Conservation (phyloP, 2,329 filamentous ascomycete species). For the Phyllosticta paracitricarpa region DNA sequence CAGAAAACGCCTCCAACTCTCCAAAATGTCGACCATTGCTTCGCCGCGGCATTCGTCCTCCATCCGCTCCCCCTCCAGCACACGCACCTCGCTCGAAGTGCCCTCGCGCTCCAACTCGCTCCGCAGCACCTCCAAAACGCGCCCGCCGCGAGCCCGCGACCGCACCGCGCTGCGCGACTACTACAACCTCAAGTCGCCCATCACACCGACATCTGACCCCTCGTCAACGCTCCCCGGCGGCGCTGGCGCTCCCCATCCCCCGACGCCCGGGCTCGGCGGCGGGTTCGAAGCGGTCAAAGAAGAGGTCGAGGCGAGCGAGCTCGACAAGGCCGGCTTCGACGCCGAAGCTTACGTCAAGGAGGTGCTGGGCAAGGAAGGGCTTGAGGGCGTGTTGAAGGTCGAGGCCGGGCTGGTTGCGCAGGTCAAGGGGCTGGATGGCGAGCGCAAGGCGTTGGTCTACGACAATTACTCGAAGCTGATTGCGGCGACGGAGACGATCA, state of each 20-base stretch:
- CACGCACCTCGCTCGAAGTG: slow-evolving; percentile 60
- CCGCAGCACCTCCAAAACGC: slow-evolving; percentile 20
- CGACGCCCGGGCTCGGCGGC: slow-evolving; percentile 20
- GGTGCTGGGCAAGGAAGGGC: slow-evolving; percentile 50
- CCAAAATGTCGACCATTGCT: slow-evolving; percentile 47
- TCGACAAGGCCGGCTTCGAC: slow-evolving; percentile 66
- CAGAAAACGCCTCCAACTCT: background rate
- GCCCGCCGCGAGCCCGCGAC: slow-evolving; percentile 62
- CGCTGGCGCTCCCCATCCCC: slow-evolving; percentile 14
- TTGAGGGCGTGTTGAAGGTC: slow-evolving; percentile 59
- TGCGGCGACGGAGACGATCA: slow-evolving; percentile 90
- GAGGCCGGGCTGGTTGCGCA: slow-evolving; percentile 61
- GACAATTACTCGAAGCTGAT: slow-evolving; percentile 98
- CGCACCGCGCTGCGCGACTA: slow-evolving; percentile 85
- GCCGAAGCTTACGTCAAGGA: slow-evolving; percentile 56
- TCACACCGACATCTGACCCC: slow-evolving; percentile 23
- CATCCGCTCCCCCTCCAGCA: slow-evolving; percentile 59
- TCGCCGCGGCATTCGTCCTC: slow-evolving; percentile 51
- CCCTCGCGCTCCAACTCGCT: slow-evolving; percentile 18
- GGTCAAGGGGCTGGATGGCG: slow-evolving; percentile 81
- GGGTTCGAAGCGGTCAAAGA: slow-evolving; percentile 31
- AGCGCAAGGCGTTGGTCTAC: slow-evolving; percentile 94
- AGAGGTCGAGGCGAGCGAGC: slow-evolving; percentile 52
- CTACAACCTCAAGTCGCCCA: slow-evolving; percentile 64
- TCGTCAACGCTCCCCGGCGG: background rate